phyloP scores from a whole-genome alignment of 2,329 filamentous ascomycete genomes.

The Lomentospora prolificans region DNA sequence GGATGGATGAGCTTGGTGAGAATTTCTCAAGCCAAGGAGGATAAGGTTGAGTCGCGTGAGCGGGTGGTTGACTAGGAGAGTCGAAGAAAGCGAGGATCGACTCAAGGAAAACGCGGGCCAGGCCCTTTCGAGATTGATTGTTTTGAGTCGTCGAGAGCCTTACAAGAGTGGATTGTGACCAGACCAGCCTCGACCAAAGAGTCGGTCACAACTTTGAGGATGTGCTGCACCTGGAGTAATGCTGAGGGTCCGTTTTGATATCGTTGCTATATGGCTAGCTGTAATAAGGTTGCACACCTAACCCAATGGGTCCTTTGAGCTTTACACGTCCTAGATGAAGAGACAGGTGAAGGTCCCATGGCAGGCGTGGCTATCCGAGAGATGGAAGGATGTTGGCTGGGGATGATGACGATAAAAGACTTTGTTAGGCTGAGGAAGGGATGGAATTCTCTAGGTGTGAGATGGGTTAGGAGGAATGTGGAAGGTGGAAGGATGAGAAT shows the following conservation, averaged over 20 bases:
- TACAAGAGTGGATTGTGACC: too few species aligned
- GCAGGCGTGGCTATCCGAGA: not conserved
- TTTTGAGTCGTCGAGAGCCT: too few species aligned
- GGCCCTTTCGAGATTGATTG: too few species aligned
- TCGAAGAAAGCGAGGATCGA: not conserved
- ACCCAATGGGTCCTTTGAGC: not conserved
- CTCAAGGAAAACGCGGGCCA: too few species aligned
- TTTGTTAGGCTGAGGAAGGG: not conserved
- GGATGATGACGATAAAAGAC: not conserved
- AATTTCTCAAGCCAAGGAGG: not conserved
- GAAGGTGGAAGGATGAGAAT: too few species aligned
- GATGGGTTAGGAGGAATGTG: not conserved
- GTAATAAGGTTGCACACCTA: not conserved
- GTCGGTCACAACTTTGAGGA: not conserved
- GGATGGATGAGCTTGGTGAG: not conserved
- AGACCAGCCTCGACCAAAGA: too few species aligned
- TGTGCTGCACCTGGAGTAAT: not conserved
- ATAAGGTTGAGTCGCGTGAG: not conserved
- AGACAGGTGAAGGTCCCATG: slow-evolving; percentile 5
- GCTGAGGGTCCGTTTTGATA: not conserved
- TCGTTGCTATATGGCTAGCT: not conserved
- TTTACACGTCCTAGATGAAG: not conserved
- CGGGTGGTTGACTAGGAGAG: not conserved
- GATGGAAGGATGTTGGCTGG: not conserved
- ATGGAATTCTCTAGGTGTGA: not conserved